Base-by-base conservation (phyloP, 1,284 basidiomycete species). In the Sporisorium graminicola region DNA sequence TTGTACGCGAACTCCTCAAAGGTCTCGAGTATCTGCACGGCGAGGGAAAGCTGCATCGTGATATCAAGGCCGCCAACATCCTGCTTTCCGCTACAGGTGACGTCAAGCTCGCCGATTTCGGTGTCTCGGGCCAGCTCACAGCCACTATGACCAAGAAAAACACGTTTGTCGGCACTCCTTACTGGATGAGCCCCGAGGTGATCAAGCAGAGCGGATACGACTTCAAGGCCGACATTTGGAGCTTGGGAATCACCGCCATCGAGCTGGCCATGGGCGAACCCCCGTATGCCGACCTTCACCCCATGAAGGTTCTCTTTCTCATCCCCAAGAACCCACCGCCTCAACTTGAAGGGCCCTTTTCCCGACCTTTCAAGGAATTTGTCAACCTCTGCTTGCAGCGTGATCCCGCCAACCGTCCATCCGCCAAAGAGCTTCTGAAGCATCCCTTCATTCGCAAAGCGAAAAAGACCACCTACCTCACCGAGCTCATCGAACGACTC, bases 151-250 rank as follows among this genome's bases (percentile, higher is more conserved):
- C 94, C n/a, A 97, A 97, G 90, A 98, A 98, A 90, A 98, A 98
- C 65, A 80, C 82, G 0, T 98, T 98, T 85, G 95, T 98, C 56
- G 94, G 96, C 31, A 96, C 95, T 31, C 82, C 82, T 1, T 82
- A 80, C 66, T 84, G 81, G 80, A 99, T 99, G 96, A 95, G 94
- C 24, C 96, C 96, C 8, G 96, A 99, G 86, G 96, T 99, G 24
- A 98, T 99, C 89, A 98, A 98, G 87, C 96, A 99, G 87, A 96
- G 94, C 71, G 97, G 97, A 9, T 99, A 99, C 86, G 96, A 98
- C 83, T 93, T 95, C 86, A 98, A 98, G 85, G 96, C 96, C 13
- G 96, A 99, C 86, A 98, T 99, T 56, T 86, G 85, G 85, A 83
- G 81, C 40, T 65, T 87, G 18, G 87, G 86, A 6, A 99, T 99